Evolutionary conservation across 805 yeast species (phyloP), one percentile per base, ranked within the genome.

Genomic region (Lipomyces anomalus): DNA sequence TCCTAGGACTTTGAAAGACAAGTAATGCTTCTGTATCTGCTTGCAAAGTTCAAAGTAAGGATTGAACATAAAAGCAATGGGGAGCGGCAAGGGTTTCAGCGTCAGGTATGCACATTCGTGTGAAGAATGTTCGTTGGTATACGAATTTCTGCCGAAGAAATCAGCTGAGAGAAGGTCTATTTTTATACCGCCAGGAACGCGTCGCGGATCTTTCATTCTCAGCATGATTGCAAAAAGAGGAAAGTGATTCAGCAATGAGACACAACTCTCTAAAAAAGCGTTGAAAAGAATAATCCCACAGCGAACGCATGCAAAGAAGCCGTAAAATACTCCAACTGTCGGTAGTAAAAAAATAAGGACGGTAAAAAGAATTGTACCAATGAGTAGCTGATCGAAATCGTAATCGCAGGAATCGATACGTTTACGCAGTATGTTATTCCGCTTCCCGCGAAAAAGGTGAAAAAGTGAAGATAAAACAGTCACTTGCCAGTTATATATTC

Each of bases 361-460:
- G 40, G 90, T 86, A 65, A 92, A 92, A 16, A 90, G 64, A 46
- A 92, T 72, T 2, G 96, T 92, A 0, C 98, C 98, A 60, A 90
- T 67, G 40, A 94, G 67, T 45, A 90, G 70, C 59, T 89, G 95
- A 61, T 89, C 96, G 21, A 90, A 68, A 48, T 84, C 90, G 62
- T 84, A 90, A 61, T 82, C 78, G 51, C 88, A 79, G 22, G 80
- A 78, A 62, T 92, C 99, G 26, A 88, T 79, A 69, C 98, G 79
- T 44, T 84, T 73, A 55, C 97, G 75, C 57, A 92, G 67, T 3
- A 82, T 79, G 59, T 92, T 92, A 55, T 79, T 82, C 63, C 89
- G 88, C 63, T 83, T 84, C 1, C 99, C 99, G 45, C 90, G 74
- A 57, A 92, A 90, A 35, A 94, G 68, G 53, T 87, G 81, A 65